Percentiles rank a stretch among this genome's conserved stretches.
Conservation (phyloP, 2,329 filamentous ascomycete genomes). For the Passalora sequoiae region DNA sequence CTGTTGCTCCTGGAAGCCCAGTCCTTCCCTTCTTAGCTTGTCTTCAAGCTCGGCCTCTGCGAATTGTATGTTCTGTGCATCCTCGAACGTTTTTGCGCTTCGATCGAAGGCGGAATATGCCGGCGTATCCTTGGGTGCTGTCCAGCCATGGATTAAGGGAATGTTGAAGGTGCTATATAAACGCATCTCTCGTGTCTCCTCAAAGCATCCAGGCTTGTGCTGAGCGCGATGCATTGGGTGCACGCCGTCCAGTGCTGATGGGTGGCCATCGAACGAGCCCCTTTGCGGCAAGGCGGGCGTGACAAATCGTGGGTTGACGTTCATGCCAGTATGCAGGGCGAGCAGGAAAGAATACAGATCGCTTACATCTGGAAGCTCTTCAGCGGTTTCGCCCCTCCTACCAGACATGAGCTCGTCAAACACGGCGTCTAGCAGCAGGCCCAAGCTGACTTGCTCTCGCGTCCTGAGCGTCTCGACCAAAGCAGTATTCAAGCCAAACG, state of each 20-base stretch:
- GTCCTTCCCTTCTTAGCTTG: slow-evolving; percentile 61
- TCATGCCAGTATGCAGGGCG: slow-evolving; percentile 92
- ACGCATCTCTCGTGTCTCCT: slow-evolving; percentile 81
- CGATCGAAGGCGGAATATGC: slow-evolving; percentile 66
- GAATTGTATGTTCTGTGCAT: slow-evolving; percentile 83
- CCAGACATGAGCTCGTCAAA: slow-evolving; percentile 89
- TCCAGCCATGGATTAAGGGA: slow-evolving; percentile 88
- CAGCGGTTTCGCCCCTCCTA: slow-evolving; percentile 58
- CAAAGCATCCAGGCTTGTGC: slow-evolving; percentile 68
- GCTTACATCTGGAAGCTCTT: slow-evolving; percentile 73
- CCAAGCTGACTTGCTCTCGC: slow-evolving; percentile 82
- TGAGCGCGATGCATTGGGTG: slow-evolving; percentile 35
- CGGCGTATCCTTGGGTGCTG: slow-evolving; percentile 63
- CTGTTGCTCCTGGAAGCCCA: slow-evolving; percentile 69
- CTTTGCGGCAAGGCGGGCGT: slow-evolving; percentile 37
- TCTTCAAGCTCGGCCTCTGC: slow-evolving; percentile 81
- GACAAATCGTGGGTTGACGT: slow-evolving; percentile 88
- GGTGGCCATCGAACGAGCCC: slow-evolving; percentile 24
- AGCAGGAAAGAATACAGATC: slow-evolving; percentile 85
- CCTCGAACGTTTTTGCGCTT: slow-evolving; percentile 80
- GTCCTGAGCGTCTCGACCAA: slow-evolving; percentile 72
- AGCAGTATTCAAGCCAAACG: slow-evolving; percentile 60
- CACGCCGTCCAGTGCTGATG: slow-evolving; percentile 34
- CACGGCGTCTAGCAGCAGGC: slow-evolving; percentile 77
- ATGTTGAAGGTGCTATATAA: slow-evolving; percentile 86